A percentile compares a stretch with the other conserved stretches of the same genome.
These are phyloP conservation scores for Nissolia schottii DNA, from an alignment of 306 rosid species.

Conservation along the genomic window DNA sequence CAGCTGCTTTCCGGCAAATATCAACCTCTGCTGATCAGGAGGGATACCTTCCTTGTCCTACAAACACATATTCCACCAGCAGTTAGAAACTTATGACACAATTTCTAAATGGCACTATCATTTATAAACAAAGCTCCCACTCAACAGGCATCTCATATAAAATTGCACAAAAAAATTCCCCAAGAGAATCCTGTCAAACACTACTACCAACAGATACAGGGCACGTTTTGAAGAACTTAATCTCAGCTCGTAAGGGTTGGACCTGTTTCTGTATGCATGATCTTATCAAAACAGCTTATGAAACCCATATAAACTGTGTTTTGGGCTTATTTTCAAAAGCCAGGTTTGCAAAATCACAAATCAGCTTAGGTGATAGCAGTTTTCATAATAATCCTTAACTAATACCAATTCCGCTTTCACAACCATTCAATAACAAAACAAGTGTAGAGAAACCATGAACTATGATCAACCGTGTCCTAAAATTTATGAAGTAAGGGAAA, in stretches of 20 bases:
- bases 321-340: neutral
- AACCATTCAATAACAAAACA: neutral
- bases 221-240: neutral
- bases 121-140: neutral
- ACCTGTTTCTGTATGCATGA: neutral
- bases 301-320: neutral
- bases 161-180: neutral
- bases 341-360: neutral
- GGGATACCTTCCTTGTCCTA: slow-evolving; percentile 99
- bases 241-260: neutral
- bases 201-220: neutral
- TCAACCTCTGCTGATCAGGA: slow-evolving; percentile 94
- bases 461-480: neutral
- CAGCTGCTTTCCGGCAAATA: slow-evolving; percentile 97
- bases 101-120: neutral
- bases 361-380: neutral
- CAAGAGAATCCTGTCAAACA: neutral
- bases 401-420: neutral
- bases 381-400: neutral
- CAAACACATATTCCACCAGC: slow-evolving; percentile 13
- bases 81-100: neutral
- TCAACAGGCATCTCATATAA: neutral
- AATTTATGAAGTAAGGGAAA: neutral
- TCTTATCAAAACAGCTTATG: neutral
- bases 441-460: neutral